Percentiles rank a stretch among this genome's conserved stretches.
These are phyloP conservation scores for Magnaporthiopsis incrustans DNA, from an alignment of 2,329 filamentous ascomycete species.

Conservation along the genomic window DNA sequence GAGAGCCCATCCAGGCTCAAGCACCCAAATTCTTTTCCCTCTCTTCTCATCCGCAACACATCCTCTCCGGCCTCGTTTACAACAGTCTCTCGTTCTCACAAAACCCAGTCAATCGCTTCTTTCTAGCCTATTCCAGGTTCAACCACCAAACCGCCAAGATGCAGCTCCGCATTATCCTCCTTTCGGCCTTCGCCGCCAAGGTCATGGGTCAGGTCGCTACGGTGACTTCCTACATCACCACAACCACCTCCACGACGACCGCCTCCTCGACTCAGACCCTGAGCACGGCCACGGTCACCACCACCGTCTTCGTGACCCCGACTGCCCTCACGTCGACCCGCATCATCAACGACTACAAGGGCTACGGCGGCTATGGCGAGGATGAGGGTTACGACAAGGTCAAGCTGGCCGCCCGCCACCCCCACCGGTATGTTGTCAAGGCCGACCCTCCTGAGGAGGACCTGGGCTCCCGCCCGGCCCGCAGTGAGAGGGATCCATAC, in stretches of 20 bases:
- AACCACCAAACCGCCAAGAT: neutral
- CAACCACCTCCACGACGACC: neutral
- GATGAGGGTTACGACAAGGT: slow-evolving; percentile 1
- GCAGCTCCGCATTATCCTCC: neutral
- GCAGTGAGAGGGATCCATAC: too few species aligned
- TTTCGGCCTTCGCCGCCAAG: neutral
- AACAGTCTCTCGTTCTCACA: neutral
- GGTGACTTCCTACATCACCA: slow-evolving; percentile 4
- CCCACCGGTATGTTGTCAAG: neutral
- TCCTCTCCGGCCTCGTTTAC: neutral
- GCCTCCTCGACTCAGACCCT: neutral
- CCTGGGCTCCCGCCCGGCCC: too few species aligned
- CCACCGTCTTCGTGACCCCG: neutral
- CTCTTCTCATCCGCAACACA: neutral
- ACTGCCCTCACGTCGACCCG: neutral
- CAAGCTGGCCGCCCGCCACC: neutral
- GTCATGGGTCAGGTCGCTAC: slow-evolving; percentile 1
- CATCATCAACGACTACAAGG: slow-evolving; percentile 6
- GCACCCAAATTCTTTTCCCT: neutral
- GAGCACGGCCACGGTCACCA: slow-evolving; percentile 6
- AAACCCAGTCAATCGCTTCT: neutral
- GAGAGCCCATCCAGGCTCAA: neutral
- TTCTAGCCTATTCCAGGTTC: neutral
- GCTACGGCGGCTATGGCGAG: slow-evolving; percentile 4
- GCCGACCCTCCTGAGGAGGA: too few species aligned